These are phyloP conservation scores for Kurtzmaniella cleridarum DNA, from an alignment of 805 yeast species.

Conservation along the genomic window DNA sequence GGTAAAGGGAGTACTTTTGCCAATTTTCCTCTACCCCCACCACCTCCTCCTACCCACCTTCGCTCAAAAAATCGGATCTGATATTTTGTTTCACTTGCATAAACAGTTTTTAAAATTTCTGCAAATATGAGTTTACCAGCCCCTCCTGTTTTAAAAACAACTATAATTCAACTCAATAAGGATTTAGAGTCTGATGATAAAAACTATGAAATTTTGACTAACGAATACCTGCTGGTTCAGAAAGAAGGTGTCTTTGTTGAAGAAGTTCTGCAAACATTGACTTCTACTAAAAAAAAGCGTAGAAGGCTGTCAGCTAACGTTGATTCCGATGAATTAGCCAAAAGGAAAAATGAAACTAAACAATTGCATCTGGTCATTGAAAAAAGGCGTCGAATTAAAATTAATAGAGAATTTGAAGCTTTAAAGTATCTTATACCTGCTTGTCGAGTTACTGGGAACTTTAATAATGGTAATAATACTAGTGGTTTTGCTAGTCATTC, in stretches of 20 bases:
- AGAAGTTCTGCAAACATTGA: not conserved
- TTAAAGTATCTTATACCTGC: constrained; percentile 75
- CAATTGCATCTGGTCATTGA: constrained; percentile 71
- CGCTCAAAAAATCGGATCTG: no score
- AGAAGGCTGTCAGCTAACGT: constrained; percentile 34
- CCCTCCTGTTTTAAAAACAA: constrained; percentile 40
- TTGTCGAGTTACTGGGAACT: constrained; percentile 46
- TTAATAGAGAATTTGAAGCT: constrained; percentile 80
- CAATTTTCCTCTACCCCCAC: no score
- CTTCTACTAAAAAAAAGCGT: constrained; percentile 24
- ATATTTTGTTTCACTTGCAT: no score
- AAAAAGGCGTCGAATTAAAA: constrained; percentile 69
- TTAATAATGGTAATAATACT: constrained; percentile 1
- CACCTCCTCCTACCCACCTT: no score
- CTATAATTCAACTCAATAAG: constrained; percentile 39
- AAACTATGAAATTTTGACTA: constrained; percentile 38
- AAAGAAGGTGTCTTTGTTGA: not conserved
- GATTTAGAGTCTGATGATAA: constrained; percentile 38
- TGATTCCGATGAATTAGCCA: constrained; percentile 36
- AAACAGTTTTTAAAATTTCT: no score
- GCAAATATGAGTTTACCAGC: constrained; percentile 18
- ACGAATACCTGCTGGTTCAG: constrained; percentile 21
- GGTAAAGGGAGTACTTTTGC: no score
- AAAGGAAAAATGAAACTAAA: constrained; percentile 38
- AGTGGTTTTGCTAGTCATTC: constrained; percentile 18